Base-by-base conservation (phyloP, 1,284 basidiomycete species). In the Coriolopsis trogii region DNA sequence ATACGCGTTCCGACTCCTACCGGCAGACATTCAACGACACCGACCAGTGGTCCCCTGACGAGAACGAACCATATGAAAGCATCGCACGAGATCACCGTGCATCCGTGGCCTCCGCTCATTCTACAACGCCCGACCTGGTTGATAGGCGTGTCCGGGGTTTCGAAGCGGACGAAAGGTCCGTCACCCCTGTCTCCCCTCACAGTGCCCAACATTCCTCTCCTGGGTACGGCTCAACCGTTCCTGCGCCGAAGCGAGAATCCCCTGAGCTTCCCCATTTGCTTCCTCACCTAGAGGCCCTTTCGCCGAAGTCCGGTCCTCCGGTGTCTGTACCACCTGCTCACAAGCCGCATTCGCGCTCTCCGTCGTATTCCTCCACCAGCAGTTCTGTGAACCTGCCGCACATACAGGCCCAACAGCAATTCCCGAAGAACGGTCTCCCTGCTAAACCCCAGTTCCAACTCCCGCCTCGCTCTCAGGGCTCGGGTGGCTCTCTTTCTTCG, bases 1-100 rank as follows among this genome's bases (percentile, higher is more conserved):
- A 56, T 33, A 57, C 57, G 12, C 61, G 61, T 9, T 48, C 62
- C 34, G 67, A 69, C 46, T 61, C 55, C 8, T 67, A 67, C 40
- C 61, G 66, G 48, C 64, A 64, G 7, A 43, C 47, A n/a, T 62
- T 59, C 28, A 60, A 62, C 31, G 61, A 63, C 30, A 38, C 51
- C 12, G 50, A 56, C 20, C 30, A 57, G 6, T 65, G 62, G 62
- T 40, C 33, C 26, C 40, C 60, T 23, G 56, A 57, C 29, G 49
- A 57, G 25, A 46, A 51, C 31, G 58, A 56, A 8, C 41, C 53
- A 13, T 50, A 56, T 21, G 57, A 63, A 21, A 37, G 45, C 29
- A 49, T 45, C 24, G 24, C 41, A 23, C 50, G 54, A 26, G 41
- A 49, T 16, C 42, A 39, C 26, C 18, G 40, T 16, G 20, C 46